These are phyloP conservation scores for Asterella californica DNA, from an alignment of 225 moss, liverwort and hornwort species.

Conservation along the genomic window DNA sequence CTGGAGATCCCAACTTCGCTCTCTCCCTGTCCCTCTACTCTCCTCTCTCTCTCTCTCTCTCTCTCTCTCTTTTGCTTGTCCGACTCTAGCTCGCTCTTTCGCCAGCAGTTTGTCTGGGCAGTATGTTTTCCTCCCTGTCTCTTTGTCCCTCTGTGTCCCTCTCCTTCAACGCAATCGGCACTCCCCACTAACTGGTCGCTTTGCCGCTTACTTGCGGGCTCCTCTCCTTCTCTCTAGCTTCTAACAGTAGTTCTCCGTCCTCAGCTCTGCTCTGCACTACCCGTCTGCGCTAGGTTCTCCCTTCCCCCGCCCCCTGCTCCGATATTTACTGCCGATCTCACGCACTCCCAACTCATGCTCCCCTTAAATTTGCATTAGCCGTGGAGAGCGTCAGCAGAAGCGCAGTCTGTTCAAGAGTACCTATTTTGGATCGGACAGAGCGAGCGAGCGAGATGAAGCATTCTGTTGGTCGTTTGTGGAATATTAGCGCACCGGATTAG, in stretches of 20 bases:
- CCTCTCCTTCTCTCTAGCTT: background rate
- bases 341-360: constrained; percentile 15
- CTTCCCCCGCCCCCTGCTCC: background rate
- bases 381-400: constrained; percentile 7
- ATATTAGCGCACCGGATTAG: background rate
- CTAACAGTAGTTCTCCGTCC: constrained; percentile 2
- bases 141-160: background rate
- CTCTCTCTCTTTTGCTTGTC: background rate
- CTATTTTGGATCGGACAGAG: background rate
- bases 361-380: constrained; percentile 4
- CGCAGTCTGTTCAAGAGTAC: background rate
- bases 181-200: constrained; percentile 9
- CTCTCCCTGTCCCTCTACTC: background rate
- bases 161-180: constrained; percentile 3
- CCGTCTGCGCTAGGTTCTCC: background rate
- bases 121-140: background rate
- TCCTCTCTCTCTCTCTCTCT: background rate
- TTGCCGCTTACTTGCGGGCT: background rate
- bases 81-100: background rate
- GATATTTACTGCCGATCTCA: constrained; percentile 5
- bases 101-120: background rate
- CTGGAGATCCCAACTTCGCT: constrained; percentile 4
- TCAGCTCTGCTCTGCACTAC: constrained; percentile 1
- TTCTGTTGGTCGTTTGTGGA: background rate
- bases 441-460: background rate